Base-by-base conservation (phyloP, 2,329 filamentous ascomycete genomes). In the Colletotrichum cereale region DNA sequence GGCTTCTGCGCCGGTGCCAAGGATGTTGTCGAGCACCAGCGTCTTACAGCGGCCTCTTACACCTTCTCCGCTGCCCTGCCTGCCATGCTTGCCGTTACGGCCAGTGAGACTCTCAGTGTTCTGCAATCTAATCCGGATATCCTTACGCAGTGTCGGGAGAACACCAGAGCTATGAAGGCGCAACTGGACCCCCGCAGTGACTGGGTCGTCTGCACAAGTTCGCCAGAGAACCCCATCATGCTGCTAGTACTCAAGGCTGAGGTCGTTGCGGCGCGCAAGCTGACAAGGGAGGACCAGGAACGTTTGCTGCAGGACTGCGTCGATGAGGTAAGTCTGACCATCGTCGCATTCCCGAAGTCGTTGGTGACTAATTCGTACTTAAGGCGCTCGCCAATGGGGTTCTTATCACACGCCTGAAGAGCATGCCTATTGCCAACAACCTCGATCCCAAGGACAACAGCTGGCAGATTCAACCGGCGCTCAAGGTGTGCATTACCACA, bases 11-110 rank as follows among this genome's bases (percentile, higher is more conserved):
- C 96, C 21, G 96, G 95, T 24, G 92, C 92, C 48, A 91, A 92
- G 74, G 96, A 98, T 79, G 95, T 98, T 24, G 93, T 98, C 24
- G 94, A 97, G 80, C 96, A 99, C 79, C 96, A 99, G 83, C 95
- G 96, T 75, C 95, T 99, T 78, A 94, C 93, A 11, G 94, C 96
- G 5, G 91, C 93, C 1, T 92, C 96, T 0, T 99, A 98, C 81
- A 98, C 96, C 4, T 99, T 94, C 84, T 98, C 96, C 36, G 96
- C 96, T 3, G 96, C 96, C 8, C 86, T 99, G 42, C 96, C 96
- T 5, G 96, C 96, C 26, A 92, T 99, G 85, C 86, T 97, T 64
- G 95, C 96, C 24, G 97, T 97, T n/a, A 98, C 95, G 0, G 95
- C 96, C 1, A 97, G 94, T 79, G 96, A 98, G 83, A 96, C 95